These are phyloP conservation scores for Monosporascus sp. DNA, from an alignment of 2,329 filamentous ascomycete genomes.

Conservation along the genomic window DNA sequence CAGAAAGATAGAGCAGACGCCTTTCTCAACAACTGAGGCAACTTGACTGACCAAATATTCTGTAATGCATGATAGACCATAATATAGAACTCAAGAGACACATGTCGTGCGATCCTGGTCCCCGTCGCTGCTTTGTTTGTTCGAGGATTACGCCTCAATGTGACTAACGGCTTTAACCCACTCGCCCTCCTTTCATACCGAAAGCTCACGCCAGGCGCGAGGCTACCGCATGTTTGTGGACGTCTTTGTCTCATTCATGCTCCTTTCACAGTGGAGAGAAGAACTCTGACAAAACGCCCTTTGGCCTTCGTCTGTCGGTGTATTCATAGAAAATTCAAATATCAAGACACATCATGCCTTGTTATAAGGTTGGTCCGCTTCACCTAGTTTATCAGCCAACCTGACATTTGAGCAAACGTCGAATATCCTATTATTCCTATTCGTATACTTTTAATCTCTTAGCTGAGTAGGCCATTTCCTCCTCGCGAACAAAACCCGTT, in stretches of 20 bases:
- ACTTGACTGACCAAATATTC: too few species aligned
- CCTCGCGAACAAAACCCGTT: background rate
- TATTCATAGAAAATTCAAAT: slow-evolving; percentile 14
- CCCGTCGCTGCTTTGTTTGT: slow-evolving; percentile 1
- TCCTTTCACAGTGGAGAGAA: slow-evolving; percentile 12
- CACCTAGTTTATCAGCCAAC: slow-evolving; percentile 1
- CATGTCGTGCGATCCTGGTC: too few species aligned
- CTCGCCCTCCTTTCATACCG: slow-evolving; percentile 2
- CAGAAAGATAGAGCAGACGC: too few species aligned
- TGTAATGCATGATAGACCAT: too few species aligned
- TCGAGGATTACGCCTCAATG: slow-evolving; percentile 1
- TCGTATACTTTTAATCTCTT: background rate
- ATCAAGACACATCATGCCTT: slow-evolving; percentile 1
- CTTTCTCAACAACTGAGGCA: too few species aligned
- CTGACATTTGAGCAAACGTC: background rate
- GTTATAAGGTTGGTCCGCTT: background rate
- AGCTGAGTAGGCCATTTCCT: slow-evolving; percentile 4
- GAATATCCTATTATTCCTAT: background rate
- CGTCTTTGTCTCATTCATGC: background rate
- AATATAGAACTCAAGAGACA: too few species aligned
- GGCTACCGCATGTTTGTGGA: too few species aligned
- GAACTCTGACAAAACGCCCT: slow-evolving; percentile 11
- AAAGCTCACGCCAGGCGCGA: too few species aligned
- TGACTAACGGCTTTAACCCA: slow-evolving; percentile 15
- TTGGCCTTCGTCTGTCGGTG: slow-evolving; percentile 4